phyloP scores from a whole-genome alignment of 2,329 filamentous ascomycete genomes.

The Trichoderma endophyticum region DNA sequence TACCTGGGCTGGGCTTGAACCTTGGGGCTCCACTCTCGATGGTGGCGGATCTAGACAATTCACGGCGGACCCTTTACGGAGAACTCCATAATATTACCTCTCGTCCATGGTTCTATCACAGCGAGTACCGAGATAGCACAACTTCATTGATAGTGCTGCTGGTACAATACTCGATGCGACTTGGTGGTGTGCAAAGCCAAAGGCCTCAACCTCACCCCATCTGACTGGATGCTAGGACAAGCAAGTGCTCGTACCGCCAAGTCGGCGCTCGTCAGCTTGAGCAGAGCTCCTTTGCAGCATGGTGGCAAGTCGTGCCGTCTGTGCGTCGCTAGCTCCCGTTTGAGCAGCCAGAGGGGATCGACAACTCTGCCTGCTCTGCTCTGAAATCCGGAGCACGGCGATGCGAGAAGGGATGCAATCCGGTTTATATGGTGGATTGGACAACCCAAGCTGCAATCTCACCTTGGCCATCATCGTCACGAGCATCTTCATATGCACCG shows the following conservation, averaged over 20 bases:
- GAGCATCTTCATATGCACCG: neutral
- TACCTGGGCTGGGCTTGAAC: neutral
- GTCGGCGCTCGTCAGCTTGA: neutral
- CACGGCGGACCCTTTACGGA: neutral
- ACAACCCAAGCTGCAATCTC: neutral
- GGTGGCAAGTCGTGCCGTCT: constrained; percentile 15
- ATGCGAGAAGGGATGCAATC: neutral
- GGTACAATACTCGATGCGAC: neutral
- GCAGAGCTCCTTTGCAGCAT: constrained; percentile 11
- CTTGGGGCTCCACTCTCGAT: neutral
- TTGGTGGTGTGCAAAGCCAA: neutral
- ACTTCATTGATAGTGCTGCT: no score
- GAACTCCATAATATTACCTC: constrained; percentile 1
- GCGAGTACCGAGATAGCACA: neutral
- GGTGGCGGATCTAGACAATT: constrained; percentile 10
- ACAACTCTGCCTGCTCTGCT: neutral
- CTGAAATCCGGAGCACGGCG: neutral
- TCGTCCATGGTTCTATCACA: neutral
- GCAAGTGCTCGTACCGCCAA: neutral
- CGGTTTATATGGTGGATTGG: neutral
- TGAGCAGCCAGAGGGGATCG: neutral
- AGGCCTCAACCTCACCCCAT: neutral
- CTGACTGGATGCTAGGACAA: neutral
- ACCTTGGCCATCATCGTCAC: neutral
- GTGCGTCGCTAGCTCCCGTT: constrained; percentile 18